Conservation (phyloP, 805 yeast species). For the Ogataea nakhonphanomensis region DNA sequence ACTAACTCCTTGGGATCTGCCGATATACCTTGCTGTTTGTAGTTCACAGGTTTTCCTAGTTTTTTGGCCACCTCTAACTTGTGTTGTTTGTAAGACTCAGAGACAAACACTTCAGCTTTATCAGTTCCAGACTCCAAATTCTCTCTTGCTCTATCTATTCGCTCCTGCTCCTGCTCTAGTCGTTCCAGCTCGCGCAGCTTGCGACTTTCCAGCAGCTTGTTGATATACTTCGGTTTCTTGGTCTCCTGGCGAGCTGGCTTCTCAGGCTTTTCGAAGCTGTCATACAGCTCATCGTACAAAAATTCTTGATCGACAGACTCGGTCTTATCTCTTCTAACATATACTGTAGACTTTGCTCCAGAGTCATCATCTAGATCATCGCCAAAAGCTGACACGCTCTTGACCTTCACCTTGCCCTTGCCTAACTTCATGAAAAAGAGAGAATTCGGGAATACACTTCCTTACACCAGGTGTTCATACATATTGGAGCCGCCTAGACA, state of each 20-base stretch:
- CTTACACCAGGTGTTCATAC: too few relatives aligned
- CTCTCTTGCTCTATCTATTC: conserved; percentile 20
- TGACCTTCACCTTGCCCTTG: conserved; percentile 9
- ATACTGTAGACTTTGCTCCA: not conserved
- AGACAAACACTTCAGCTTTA: conserved; percentile 45
- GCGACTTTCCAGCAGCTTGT: conserved; percentile 42
- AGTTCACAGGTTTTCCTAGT: not conserved
- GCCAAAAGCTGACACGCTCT: conserved; percentile 4
- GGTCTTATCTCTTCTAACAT: not conserved
- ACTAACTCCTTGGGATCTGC: too few relatives aligned
- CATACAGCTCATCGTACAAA: conserved; percentile 48
- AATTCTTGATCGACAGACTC: conserved; percentile 18
- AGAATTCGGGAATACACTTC: too few relatives aligned
- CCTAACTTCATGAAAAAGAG: conserved; percentile 3
- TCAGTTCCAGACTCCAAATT: too few relatives aligned
- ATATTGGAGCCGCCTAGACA: too few relatives aligned
- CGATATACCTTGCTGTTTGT: too few relatives aligned
- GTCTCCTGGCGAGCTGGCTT: conserved; percentile 24
- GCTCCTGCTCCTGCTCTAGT: conserved; percentile 36
- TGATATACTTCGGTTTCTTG: conserved; percentile 34
- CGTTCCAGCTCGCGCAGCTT: conserved; percentile 44
- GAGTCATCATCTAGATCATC: conserved; percentile 1
- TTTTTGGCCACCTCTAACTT: conserved; percentile 23
- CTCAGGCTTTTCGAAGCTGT: conserved; percentile 34
- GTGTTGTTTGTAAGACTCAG: conserved; percentile 42